Evolutionary conservation across 306 rosid genomes (phyloP), one percentile per base, ranked within the genome.

Genomic region (Ormosia semicastrata): DNA sequence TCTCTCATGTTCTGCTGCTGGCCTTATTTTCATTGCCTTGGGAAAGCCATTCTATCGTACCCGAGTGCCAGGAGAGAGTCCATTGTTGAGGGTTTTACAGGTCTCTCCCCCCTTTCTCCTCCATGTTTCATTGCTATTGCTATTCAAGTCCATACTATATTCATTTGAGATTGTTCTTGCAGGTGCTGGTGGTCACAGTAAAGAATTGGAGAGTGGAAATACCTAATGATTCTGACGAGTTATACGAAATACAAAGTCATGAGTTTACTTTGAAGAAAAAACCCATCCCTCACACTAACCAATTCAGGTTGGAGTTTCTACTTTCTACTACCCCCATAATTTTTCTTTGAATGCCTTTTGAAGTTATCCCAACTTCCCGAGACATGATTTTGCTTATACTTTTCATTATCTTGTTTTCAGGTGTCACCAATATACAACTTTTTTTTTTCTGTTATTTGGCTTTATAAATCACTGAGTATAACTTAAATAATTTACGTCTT

Each of bases 41-140:
- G 94, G 92, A 54, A 88, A 87, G 71, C 81, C 80, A 32, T 81
- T 83, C 44, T 90, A 83, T 60, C 92, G 85, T 34, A 58, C 43
- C 9, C 63, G 88, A 33, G 72, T 83, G 33, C 76, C 89, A 0
- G 89, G 87, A 69, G 81, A 84, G 12, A 87, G 94, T 64, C 89
- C 91, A 3, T 54, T 90, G 76, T 43, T 79, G 60, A 81, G 89
- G 5, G 60, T 90, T 68, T 33, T 87, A 33, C 79, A 90, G 90
- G 94, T 87, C 18, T 50, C 50, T 56, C 9, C 13, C 17, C 12
- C 7, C 32, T 13, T 2, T 12, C 5, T 41, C 78, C 18, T 71
- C 67, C 83, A 39, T 36, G 11, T 40, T 75, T 67, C 44, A 15
- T 57, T 67, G 43, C 9, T 78, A 36, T 5, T 62, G 43, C 13